Evolutionary conservation across 2,329 filamentous ascomycete species (phyloP).

Genomic region (Hypoxylon rubiginosum): DNA sequence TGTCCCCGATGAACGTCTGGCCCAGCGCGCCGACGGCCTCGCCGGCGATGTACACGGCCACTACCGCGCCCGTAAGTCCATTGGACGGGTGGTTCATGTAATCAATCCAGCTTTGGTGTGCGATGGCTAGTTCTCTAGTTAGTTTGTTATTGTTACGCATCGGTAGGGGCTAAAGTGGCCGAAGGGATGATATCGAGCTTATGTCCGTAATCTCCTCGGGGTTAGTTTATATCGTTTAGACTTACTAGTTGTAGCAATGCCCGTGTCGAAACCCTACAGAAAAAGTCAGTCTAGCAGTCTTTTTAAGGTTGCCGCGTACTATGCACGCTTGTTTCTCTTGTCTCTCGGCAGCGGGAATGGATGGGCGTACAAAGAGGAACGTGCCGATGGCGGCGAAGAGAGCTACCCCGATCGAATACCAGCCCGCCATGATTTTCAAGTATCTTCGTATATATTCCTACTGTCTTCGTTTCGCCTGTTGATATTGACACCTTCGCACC

Average conservation of each 20-base stretch:
- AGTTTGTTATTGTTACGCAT: constrained; percentile 1
- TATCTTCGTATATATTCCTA: background rate
- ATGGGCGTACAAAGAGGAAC: constrained; percentile 65
- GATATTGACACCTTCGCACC: background rate
- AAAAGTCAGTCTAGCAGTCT: constrained; percentile 8
- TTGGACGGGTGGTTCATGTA: constrained; percentile 70
- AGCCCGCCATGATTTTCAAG: constrained; percentile 32
- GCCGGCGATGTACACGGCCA: constrained; percentile 71
- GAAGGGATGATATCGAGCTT: background rate
- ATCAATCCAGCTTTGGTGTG: constrained; percentile 70
- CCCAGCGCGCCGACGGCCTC: constrained; percentile 67
- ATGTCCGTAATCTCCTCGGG: background rate
- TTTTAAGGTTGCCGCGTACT: background rate
- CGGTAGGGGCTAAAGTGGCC: background rate
- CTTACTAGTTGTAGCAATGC: constrained; percentile 70
- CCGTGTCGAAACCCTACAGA: constrained; percentile 68
- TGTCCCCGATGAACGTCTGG: constrained; percentile 67
- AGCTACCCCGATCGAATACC: constrained; percentile 65
- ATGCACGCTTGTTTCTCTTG: background rate
- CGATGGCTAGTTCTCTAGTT: constrained; percentile 60
- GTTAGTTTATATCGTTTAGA: constrained; percentile 18
- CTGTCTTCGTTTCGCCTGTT: constrained; percentile 13
- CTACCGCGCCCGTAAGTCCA: constrained; percentile 67
- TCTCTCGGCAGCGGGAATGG: background rate
- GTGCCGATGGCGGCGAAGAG: constrained; percentile 71